phyloP scores from a whole-genome alignment of 2,329 filamentous ascomycete genomes.

The Neurospora sp. region DNA sequence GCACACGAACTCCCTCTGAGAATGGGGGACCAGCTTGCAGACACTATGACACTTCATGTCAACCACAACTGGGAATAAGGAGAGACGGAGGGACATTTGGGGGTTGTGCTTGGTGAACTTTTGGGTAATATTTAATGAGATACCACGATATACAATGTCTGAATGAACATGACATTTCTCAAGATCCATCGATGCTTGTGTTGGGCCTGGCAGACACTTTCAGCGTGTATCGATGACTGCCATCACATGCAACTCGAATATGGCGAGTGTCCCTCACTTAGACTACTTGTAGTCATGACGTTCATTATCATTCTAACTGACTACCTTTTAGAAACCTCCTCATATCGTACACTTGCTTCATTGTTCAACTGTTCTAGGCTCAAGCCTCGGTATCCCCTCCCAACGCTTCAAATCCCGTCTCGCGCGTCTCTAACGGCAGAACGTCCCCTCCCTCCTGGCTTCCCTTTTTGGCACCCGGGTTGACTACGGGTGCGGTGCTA shows the following conservation, averaged over 20 bases:
- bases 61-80: neutral
- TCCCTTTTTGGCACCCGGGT: neutral
- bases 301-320: neutral
- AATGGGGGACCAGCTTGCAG: neutral
- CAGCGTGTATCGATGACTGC: neutral
- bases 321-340: neutral
- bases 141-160: neutral
- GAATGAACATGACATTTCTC: neutral
- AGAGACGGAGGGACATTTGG: neutral
- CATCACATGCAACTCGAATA: neutral
- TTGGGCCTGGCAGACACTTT: neutral
- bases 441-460: neutral
- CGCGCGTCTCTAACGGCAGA: neutral
- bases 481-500: neutral
- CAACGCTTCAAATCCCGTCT: conserved; percentile 1
- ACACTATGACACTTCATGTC: neutral
- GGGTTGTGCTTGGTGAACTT: neutral
- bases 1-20: neutral
- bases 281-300: neutral
- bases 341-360: neutral
- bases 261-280: neutral
- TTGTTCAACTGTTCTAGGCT: neutral
- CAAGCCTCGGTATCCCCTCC: conserved; percentile 5
- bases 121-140: conserved; percentile 6
- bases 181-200: neutral